Evolutionary conservation across 148 eudicot species (phyloP).

Genomic region (Salicornia ramosissima): DNA sequence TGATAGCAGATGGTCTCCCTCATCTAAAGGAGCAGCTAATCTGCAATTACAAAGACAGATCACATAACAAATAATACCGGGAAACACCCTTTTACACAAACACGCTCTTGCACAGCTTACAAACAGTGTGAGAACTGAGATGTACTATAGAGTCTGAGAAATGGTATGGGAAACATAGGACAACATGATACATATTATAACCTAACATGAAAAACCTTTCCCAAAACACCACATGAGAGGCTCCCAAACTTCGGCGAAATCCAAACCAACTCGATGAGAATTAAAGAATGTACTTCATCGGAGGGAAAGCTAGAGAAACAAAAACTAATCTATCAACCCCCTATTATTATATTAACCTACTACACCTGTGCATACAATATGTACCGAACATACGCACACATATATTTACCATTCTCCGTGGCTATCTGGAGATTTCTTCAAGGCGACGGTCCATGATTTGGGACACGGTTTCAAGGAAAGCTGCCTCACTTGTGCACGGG

Average conservation of each 20-base stretch:
- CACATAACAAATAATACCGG: neutral
- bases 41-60: neutral
- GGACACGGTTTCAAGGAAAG: constrained; percentile 58
- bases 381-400: constrained; percentile 30
- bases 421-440: constrained; percentile 31
- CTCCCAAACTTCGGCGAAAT: constrained; percentile 19
- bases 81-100: neutral
- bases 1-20: neutral
- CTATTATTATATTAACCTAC: constrained; percentile 25
- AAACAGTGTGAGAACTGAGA: neutral
- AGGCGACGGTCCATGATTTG: constrained; percentile 60
- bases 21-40: no score
- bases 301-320: constrained; percentile 10
- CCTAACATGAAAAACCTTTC: constrained; percentile 19
- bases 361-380: constrained; percentile 22
- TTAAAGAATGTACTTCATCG: constrained; percentile 31
- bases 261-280: constrained; percentile 8
- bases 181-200: constrained; percentile 19
- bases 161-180: constrained; percentile 2
- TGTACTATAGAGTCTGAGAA: constrained; percentile 18
- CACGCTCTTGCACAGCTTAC: neutral
- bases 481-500: constrained; percentile 51
- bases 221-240: constrained; percentile 23
- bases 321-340: constrained; percentile 8
- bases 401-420: constrained; percentile 18